Percentiles rank a stretch among this genome's conserved stretches.
Conservation (phyloP, 2,329 filamentous ascomycete genomes). For the Falciphora oryzae region DNA sequence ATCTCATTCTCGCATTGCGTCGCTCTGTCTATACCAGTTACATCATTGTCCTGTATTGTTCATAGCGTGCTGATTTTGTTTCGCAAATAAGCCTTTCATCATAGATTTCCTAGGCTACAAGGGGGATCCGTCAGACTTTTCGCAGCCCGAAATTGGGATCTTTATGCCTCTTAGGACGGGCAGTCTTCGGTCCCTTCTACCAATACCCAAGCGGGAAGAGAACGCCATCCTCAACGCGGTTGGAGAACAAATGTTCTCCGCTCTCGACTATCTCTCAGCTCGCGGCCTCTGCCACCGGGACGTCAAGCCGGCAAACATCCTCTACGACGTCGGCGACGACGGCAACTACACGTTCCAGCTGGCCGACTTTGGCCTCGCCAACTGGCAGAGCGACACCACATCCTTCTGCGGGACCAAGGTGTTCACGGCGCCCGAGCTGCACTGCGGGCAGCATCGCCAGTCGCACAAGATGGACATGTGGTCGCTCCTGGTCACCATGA, state of each 20-base stretch:
- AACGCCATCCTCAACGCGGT: conserved; percentile 1
- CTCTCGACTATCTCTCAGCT: conserved; percentile 9
- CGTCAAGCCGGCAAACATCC: conserved; percentile 3
- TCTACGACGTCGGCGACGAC: neutral
- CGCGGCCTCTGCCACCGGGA: conserved; percentile 2
- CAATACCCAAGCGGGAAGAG: conserved; percentile 1
- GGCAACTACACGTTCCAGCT: conserved; percentile 5
- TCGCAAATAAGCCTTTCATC: neutral
- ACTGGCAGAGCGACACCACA: neutral
- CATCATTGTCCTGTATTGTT: neutral
- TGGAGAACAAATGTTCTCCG: conserved; percentile 5
- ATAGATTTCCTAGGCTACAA: neutral
- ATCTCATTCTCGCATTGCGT: neutral
- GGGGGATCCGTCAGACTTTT: neutral
- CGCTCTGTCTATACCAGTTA: neutral
- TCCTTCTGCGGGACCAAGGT: conserved; percentile 3
- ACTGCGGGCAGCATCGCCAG: conserved; percentile 14
- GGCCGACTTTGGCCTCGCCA: conserved; percentile 9
- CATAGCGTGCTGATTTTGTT: neutral
- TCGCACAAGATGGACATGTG: conserved; percentile 24
- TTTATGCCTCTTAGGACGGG: neutral
- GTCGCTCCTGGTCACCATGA: conserved; percentile 26
- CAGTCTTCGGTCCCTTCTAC: neutral
- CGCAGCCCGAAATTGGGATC: neutral
- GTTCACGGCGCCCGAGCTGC: conserved; percentile 2